Evolutionary conservation across 371 early-diverging fungal genomes (phyloP).

Genomic region (Saksenaea vasiformis): DNA sequence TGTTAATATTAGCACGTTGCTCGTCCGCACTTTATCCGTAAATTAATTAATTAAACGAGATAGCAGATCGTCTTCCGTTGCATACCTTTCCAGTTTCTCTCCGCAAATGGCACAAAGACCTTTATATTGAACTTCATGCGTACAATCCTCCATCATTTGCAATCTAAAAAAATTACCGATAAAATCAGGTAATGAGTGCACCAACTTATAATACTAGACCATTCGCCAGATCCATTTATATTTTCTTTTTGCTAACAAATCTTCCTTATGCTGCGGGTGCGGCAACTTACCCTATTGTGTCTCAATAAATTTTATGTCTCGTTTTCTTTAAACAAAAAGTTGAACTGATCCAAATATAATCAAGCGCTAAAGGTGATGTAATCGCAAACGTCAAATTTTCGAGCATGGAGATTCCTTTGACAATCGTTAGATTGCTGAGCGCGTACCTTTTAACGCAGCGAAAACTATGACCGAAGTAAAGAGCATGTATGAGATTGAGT

Average conservation of each 20-base stretch:
- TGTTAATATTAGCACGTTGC: conserved; percentile 55
- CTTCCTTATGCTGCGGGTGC: neutral
- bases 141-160: conserved; percentile 52
- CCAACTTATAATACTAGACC: neutral
- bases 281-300: neutral
- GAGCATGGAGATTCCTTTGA: neutral
- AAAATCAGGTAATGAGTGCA: neutral
- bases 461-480: neutral
- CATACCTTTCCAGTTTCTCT: conserved; percentile 57
- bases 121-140: conserved; percentile 76
- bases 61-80: neutral
- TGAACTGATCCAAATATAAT: neutral
- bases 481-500: neutral
- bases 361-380: neutral
- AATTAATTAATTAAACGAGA: neutral
- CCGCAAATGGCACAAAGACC: conserved; percentile 89
- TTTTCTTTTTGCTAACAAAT: neutral
- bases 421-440: neutral
- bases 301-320: neutral
- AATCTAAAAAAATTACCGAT: neutral
- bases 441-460: neutral
- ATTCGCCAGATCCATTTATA: neutral
- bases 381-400: neutral
- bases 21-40: conserved; percentile 13
- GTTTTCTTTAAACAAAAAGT: neutral